Base-by-base conservation (phyloP, 148 eudicot genomes). In the Dysphania ambrosioides region DNA sequence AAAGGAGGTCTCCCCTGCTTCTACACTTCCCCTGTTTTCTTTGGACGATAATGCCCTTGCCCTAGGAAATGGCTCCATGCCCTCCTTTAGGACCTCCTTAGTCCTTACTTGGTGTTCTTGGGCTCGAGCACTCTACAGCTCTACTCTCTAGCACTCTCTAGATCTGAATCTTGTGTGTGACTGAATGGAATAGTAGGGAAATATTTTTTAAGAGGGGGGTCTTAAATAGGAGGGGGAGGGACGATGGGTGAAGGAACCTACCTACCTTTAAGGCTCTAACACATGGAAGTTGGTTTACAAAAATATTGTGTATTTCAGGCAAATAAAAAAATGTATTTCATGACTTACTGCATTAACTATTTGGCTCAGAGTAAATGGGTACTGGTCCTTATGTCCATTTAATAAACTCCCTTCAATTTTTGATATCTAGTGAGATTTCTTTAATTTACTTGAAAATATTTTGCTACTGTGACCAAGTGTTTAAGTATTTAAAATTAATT, bases 161-260 rank as follows among this genome's bases (percentile, higher is more conserved):
- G 77, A 80, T 80, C 79, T 76, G 57, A 80, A 72, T 80, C 77
- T 80, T 65, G 72, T 72, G 19, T 35, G 9, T n/a, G n/a, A n/a
- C n/a, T 62, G 59, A 61, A 61, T 34, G 41, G 24, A 60, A 30
- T 44, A 60, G n/a, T 68, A 27, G 73, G n/a, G 15, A 38, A 40
- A 19, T 70, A 23, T 8, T 53, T 9, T 64, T 72, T 40, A 5
- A 16, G n/a, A n/a, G 41, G 26, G 4, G 32, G 27, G 56, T 38
- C 40, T 56, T 77, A 57, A 53, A 76, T 67, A 61, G 47, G 18
- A 47, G 53, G 18, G 21, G 21, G 53, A 49, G 21, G 59, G 77
- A 44, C n/a, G n/a, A n/a, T n/a, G n/a, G n/a, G n/a, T n/a, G n/a
- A n/a, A n/a, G n/a, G n/a, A n/a, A n/a, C n/a, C n/a, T n/a, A 61